Evolutionary conservation across 768 basidiomycete species (phyloP), one percentile per base, ranked within the genome.

Genomic region (Mycena filopes): DNA sequence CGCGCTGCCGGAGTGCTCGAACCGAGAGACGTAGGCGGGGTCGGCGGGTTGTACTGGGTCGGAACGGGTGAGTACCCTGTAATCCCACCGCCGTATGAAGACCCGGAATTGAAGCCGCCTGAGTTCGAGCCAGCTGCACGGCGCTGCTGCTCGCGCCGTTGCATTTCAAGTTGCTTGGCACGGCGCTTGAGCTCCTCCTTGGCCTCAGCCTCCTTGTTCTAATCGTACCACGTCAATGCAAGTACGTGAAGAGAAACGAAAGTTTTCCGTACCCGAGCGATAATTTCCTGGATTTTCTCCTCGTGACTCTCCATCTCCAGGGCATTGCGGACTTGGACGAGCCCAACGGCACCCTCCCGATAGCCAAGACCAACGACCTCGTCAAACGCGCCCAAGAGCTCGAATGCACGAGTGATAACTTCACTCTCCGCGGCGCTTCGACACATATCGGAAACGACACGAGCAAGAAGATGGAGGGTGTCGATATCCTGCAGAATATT

Each of bases 181-280:
- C 97, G 91, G 42, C 98, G 89, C 77, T 99, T 99, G 74, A 99
- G 91, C 74, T 98, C 97, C 76, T 99, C 98, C 76, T 99, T 99
- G 2, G 97, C 98, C 73, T 99, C 98, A 8, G 95, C 95, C 79
- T 99, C 98, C 79, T 99, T 99, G 83, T 99, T 99, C 92, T 96
- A 51, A 43, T 29, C 26, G 49, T 28, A 36, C 21, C 15, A 40
- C 59, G 48, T 63, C 15, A 43, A 65, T 28, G 56, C 41, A 25
- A 2, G 60, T 16, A 46, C 4, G 40, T 2, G 23, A 21, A 51
- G 46, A 28, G 65, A 43, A 46, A 56, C 10, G 10, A n/a, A 55
- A 42, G 50, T 12, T 7, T 41, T 41, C 79, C 90, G 65, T 74
- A 96, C 95, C 77, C 93, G 86, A 13, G 96, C 93, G 70, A 99